A percentile compares a stretch with the other conserved stretches of the same genome.
These are phyloP conservation scores for Meyerozyma athensensis DNA, from an alignment of 1,139 yeast species.

Conservation along the genomic window DNA sequence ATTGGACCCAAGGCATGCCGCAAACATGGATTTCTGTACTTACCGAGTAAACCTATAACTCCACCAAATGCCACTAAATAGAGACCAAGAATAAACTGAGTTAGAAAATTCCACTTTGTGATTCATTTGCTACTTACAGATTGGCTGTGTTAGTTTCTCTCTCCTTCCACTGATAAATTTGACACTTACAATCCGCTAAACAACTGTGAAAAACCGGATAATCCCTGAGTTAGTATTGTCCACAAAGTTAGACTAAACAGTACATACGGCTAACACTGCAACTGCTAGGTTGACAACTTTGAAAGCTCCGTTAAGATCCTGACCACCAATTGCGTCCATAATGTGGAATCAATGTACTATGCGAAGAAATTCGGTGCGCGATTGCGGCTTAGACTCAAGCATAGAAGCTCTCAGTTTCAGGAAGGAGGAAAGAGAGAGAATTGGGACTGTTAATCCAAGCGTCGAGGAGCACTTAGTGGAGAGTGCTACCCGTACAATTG, in stretches of 20 bases:
- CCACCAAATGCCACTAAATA: constrained; percentile 54
- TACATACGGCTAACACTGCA: constrained; percentile 55
- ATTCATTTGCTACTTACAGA: constrained; percentile 18
- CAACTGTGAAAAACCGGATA: constrained; percentile 57
- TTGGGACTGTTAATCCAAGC: too few species aligned
- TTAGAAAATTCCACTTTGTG: constrained; percentile 7
- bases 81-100: constrained; percentile 50
- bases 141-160: constrained; percentile 25
- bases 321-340: constrained; percentile 16
- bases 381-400: not conserved
- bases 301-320: constrained; percentile 49
- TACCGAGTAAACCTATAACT: constrained; percentile 51
- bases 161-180: constrained; percentile 4
- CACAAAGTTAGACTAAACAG: not conserved
- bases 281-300: constrained; percentile 60
- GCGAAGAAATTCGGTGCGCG: constrained; percentile 3
- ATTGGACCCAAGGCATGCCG: not conserved
- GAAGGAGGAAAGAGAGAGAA: not conserved
- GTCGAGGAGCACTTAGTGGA: too few species aligned
- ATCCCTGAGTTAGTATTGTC: constrained; percentile 31
- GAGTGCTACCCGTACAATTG: too few species aligned
- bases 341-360: constrained; percentile 3
- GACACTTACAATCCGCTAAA: constrained; percentile 50
- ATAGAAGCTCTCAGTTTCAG: not conserved
- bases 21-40: constrained; percentile 14